phyloP scores from a whole-genome alignment of 2,329 filamentous ascomycete species.

The Apiospora saccharicola region DNA sequence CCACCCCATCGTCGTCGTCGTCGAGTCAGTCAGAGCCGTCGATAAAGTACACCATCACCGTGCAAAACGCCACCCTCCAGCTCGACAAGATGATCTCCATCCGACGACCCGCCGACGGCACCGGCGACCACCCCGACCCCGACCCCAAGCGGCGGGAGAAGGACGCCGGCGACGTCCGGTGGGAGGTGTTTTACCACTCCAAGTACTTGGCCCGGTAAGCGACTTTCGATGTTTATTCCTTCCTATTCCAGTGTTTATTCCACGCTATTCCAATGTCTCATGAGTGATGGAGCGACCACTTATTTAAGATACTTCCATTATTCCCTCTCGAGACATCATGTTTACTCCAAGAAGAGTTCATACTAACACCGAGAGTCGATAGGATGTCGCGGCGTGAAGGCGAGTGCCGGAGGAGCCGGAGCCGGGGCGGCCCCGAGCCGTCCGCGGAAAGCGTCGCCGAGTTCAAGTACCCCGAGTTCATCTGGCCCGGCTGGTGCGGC shows the following conservation, averaged over 20 bases:
- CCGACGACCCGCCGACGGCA: neutral
- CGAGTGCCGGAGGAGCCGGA: too few relatives aligned
- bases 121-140: too few relatives aligned
- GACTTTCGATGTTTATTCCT: too few relatives aligned
- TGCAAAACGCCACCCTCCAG: neutral
- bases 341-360: too few relatives aligned
- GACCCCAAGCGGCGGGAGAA: neutral
- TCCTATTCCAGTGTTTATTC: too few relatives aligned
- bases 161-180: neutral
- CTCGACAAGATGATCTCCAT: neutral
- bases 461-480: conserved; percentile 8
- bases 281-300: too few relatives aligned
- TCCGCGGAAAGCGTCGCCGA: neutral
- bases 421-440: too few relatives aligned
- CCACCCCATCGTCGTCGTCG: neutral
- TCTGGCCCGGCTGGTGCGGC: neutral
- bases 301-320: too few relatives aligned
- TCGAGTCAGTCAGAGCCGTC: neutral
- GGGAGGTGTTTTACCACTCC: neutral
- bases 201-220: conserved; percentile 1
- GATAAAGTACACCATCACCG: neutral
- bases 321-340: too few relatives aligned
- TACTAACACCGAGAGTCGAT: too few relatives aligned
- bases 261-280: too few relatives aligned
- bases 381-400: too few relatives aligned